A percentile compares a stretch with the other conserved stretches of the same genome.
Evolutionary conservation across 2,329 filamentous ascomycete genomes (phyloP).

Genomic region (Fusarium torulosum): DNA sequence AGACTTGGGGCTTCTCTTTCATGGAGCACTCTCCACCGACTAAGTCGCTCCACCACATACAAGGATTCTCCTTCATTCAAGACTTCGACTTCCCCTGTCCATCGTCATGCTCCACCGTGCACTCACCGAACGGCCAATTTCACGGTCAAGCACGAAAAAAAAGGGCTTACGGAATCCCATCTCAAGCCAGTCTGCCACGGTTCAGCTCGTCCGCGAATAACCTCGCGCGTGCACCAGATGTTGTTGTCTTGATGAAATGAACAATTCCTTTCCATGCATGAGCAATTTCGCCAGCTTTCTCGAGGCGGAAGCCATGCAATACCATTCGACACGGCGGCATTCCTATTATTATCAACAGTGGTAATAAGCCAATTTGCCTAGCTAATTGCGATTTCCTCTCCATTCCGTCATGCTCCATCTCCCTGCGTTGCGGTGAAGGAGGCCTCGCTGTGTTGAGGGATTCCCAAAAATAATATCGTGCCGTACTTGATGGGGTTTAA

Average conservation of each 20-base stretch:
- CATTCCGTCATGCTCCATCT: conserved; percentile 37
- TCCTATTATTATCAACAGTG: conserved; percentile 32
- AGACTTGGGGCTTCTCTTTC: conserved; percentile 26
- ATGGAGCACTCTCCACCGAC: conserved; percentile 28
- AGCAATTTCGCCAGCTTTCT: conserved; percentile 40
- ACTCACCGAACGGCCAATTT: conserved; percentile 39
- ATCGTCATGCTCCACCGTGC: conserved; percentile 39
- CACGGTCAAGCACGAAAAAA: conserved; percentile 35
- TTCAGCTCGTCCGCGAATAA: conserved; percentile 34
- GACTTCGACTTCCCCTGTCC: conserved; percentile 29
- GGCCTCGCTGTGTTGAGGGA: conserved; percentile 30
- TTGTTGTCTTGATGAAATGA: conserved; percentile 16
- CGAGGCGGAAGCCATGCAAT: conserved; percentile 16
- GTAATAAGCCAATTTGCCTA: conserved; percentile 44
- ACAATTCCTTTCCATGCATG: conserved; percentile 26
- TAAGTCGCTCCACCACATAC: conserved; percentile 42
- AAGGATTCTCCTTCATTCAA: conserved; percentile 43
- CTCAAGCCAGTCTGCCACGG: conserved; percentile 26
- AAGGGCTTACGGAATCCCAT: conserved; percentile 37
- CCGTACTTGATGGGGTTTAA: conserved; percentile 12
- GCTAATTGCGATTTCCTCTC: conserved; percentile 43
- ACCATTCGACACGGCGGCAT: conserved; percentile 30
- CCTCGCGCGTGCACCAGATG: conserved; percentile 15
- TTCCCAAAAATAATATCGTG: conserved; percentile 17
- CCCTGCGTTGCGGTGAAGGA: conserved; percentile 35